Base-by-base conservation (phyloP, 2,329 filamentous ascomycete genomes). In the Arthroderma sp. region DNA sequence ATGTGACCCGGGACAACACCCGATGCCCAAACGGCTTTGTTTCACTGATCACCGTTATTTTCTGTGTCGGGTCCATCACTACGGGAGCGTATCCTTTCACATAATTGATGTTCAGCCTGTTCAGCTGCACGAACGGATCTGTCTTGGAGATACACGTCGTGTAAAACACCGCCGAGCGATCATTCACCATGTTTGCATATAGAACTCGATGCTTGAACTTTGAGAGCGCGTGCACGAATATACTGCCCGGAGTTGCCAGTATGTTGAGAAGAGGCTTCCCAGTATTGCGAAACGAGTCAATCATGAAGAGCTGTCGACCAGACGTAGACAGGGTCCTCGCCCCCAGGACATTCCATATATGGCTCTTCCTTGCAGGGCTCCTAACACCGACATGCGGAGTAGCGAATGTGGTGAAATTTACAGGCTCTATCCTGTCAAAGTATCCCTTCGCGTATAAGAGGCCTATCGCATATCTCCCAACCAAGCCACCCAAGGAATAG, bases 381-480 rank as follows among this genome's bases (percentile, higher is more conserved):
- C 82, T 72, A 1, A 83, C 82, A n/a, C 84, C 84, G 5, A 88
- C 71, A 63, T 88, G 84, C 27, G 84, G 89, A 30, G 83, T 81
- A 4, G 84, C 89, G 63, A 96, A 95, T 1, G 88, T 94, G 2
- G 83, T 85, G 64, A 96, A 95, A 69, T 94, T 95, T 75, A 89
- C 76, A 52, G 89, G 89, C 58, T 86, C 74, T 28, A 96, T 72
- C 47, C 73, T 73, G 46, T 94, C 81, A 46, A 96, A 79, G 47
- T 85, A 71, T 6, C 87, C 86, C 55, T 83, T 84, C 44, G 84
- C 80, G 54, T 88, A 78, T 3, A 96, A 71, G 55, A 96, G 67
- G 0, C 89, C 89, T 46, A 94, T 74, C 1, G 85, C 83, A 66
- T 94, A 96, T 48, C 89, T 75, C 6, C 85, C 80, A 4, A 96